Conservation (phyloP, 1,139 yeast genomes). For the Blastobotrys buckinghamii region DNA sequence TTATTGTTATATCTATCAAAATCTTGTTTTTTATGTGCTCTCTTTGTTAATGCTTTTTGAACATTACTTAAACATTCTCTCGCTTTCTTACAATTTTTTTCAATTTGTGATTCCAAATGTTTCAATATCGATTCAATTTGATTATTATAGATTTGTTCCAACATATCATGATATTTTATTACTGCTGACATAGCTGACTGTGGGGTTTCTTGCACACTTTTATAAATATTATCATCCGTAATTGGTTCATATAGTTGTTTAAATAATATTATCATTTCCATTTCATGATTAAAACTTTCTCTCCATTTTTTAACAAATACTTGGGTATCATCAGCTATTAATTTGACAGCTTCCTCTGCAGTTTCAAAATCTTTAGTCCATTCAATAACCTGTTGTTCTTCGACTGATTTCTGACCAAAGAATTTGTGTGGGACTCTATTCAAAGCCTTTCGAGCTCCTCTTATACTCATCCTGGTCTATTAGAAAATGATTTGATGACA, state of each 20-base stretch:
- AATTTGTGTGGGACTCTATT: constrained; percentile 36
- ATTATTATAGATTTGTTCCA: constrained; percentile 19
- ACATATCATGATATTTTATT: constrained; percentile 15
- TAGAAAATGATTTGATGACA: too few relatives aligned
- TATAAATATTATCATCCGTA: constrained; percentile 33
- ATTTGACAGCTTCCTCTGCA: constrained; percentile 42
- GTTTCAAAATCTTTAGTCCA: constrained; percentile 45
- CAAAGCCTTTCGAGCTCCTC: constrained; percentile 36
- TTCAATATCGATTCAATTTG: constrained; percentile 26
- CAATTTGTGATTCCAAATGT: constrained; percentile 24
- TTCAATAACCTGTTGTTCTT: constrained; percentile 45
- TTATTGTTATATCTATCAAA: constrained; percentile 40
- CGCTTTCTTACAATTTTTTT: constrained; percentile 36
- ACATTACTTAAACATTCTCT: constrained; percentile 38
- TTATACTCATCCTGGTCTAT: constrained; percentile 21
- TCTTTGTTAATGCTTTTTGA: constrained; percentile 42
- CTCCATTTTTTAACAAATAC: constrained; percentile 39
- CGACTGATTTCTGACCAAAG: constrained; percentile 32
- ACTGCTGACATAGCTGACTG: constrained; percentile 34
- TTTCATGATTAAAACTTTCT: constrained; percentile 35
- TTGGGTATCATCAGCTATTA: constrained; percentile 36
- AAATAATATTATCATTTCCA: constrained; percentile 34
- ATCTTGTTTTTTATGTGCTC: constrained; percentile 43
- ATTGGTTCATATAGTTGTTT: constrained; percentile 37
- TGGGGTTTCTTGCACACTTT: constrained; percentile 37